These are phyloP conservation scores for Ceriops zippeliana DNA, from an alignment of 345 rosid genomes.

Conservation along the genomic window DNA sequence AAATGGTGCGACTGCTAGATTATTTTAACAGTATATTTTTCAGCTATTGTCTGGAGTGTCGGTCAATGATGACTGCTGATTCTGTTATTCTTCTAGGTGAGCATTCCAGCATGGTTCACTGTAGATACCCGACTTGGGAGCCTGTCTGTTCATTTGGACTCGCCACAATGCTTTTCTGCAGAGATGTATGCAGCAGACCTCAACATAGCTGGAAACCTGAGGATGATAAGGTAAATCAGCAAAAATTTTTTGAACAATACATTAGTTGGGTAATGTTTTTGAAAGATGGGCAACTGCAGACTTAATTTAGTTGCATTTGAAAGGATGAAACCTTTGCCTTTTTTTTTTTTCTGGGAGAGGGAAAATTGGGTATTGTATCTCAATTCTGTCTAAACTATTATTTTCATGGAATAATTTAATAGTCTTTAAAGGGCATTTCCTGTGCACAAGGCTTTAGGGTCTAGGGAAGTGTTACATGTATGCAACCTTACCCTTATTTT, in stretches of 20 bases:
- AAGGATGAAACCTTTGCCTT: not conserved
- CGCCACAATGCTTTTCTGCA: conserved; percentile 97
- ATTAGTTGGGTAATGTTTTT: not conserved
- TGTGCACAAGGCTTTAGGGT: too few species aligned
- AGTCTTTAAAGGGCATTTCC: too few species aligned
- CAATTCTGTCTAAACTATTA: not conserved
- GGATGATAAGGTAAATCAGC: conserved; percentile 79
- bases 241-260: not conserved
- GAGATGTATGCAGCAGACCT: conserved; percentile 99
- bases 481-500: too few species aligned
- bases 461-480: too few species aligned
- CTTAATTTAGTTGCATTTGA: too few species aligned
- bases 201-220: conserved; percentile 82
- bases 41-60: not conserved
- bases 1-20: conserved; percentile 58
- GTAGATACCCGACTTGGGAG: conserved; percentile 94
- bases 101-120: conserved; percentile 97
- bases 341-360: too few species aligned
- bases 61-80: conserved; percentile 17
- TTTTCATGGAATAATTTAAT: conserved; percentile 2
- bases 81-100: conserved; percentile 53
- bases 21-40: conserved; percentile 8
- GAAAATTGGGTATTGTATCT: too few species aligned
- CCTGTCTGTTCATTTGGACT: conserved; percentile 91
- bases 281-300: not conserved